Conservation (phyloP, 768 basidiomycete species). For the Gautieria morchelliformis region DNA sequence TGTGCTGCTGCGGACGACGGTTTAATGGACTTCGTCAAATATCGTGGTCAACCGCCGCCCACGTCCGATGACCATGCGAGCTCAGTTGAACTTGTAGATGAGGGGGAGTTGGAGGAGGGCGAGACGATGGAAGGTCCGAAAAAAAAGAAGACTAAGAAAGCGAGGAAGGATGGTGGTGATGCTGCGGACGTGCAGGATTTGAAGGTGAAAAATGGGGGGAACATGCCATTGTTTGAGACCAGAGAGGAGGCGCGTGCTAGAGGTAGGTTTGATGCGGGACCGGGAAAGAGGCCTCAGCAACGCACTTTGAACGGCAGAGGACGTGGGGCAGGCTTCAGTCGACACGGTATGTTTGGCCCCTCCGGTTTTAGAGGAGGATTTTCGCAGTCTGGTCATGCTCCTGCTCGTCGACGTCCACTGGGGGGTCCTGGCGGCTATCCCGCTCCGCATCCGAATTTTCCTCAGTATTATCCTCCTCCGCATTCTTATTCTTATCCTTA, state of each 20-base stretch:
- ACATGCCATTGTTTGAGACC: not conserved
- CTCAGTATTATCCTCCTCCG: not conserved
- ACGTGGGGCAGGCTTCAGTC: not conserved
- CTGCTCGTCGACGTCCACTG: not conserved
- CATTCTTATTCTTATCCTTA: not conserved
- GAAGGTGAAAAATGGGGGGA: not conserved
- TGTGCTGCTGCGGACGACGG: slow-evolving; percentile 46
- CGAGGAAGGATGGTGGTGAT: slow-evolving; percentile 14
- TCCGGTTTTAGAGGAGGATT: not conserved
- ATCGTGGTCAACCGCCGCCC: slow-evolving; percentile 27
- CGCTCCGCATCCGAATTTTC: not conserved
- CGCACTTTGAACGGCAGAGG: not conserved
- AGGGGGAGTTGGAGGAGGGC: slow-evolving; percentile 1
- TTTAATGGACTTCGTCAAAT: slow-evolving; percentile 50
- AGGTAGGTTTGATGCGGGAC: not conserved
- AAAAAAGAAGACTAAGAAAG: slow-evolving; percentile 21
- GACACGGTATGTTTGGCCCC: not conserved
- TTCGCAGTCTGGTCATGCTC: not conserved
- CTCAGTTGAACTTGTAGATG: not conserved
- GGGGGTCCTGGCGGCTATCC: not conserved
- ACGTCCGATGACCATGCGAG: slow-evolving; percentile 6
- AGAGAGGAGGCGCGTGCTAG: not conserved
- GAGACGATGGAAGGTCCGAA: slow-evolving; percentile 16
- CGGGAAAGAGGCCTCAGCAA: not conserved
- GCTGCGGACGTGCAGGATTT: not conserved